Conservation (phyloP, 306 rosid species). For the Pachyrhizus erosus region DNA sequence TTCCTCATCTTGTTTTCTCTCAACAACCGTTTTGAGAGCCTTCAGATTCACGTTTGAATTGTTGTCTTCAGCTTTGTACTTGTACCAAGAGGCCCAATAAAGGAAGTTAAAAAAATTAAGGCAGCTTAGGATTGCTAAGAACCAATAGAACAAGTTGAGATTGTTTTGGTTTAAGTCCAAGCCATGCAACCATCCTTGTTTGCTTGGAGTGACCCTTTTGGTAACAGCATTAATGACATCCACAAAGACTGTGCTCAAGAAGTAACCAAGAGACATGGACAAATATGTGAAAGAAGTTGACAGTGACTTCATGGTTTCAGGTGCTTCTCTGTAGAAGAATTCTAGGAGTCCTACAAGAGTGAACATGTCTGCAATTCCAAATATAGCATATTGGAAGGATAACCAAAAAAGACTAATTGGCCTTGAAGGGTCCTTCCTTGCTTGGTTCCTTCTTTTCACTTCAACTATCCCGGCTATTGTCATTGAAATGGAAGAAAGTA, state of each 20-base stretch:
- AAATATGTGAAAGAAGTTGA: constrained; percentile 79
- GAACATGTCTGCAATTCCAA: constrained; percentile 95
- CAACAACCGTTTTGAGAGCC: constrained; percentile 21
- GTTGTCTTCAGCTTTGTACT: constrained; percentile 71
- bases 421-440: constrained; percentile 45
- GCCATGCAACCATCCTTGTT: constrained; percentile 77
- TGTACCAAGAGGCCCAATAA: constrained; percentile 79
- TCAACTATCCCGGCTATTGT: constrained; percentile 73
- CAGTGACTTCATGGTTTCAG: constrained; percentile 77
- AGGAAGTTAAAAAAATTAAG: constrained; percentile 75
- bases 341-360: constrained; percentile 81
- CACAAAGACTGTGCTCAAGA: constrained; percentile 71
- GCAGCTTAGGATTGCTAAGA: constrained; percentile 81
- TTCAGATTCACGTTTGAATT: constrained; percentile 32
- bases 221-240: constrained; percentile 66
- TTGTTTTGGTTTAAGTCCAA: constrained; percentile 60
- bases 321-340: constrained; percentile 86
- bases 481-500: constrained; percentile 77
- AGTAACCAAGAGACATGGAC: constrained; percentile 77
- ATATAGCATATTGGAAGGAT: constrained; percentile 77
- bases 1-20: constrained; percentile 35
- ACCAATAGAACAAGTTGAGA: constrained; percentile 78
- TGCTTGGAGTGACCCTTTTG: constrained; percentile 61
- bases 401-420: constrained; percentile 83
- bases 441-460: constrained; percentile 69